Base-by-base conservation (phyloP, 2,329 filamentous ascomycete species). In the Didymosphaeria variabile region DNA sequence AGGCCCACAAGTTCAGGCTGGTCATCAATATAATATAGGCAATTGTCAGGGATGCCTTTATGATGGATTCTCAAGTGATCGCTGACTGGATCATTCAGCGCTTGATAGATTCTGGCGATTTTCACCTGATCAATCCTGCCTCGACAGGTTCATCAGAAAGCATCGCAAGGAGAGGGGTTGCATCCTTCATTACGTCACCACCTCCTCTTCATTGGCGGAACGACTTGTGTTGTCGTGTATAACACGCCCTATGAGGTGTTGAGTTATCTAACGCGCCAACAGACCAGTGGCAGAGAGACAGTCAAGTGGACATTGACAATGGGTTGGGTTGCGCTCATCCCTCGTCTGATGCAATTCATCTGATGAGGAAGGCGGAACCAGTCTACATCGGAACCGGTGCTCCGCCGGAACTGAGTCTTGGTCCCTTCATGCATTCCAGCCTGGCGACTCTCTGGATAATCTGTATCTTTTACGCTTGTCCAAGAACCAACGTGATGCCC, bases 181-280 rank as follows among this genome's bases (percentile, higher is more conserved):
- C n/a, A 19, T 6, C 31, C 21, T 17, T 17, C n/a, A 9, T 46
- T 55, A 55, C 52, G 52, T 55, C 52, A 46, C 32, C 26, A 15
- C 52, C 12, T 6, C 26, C 12, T 9, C 46, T 23, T n/a, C 15
- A 47, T 47, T 47, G 45, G 45, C 45, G 45, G 45, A 47, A 31
- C 6, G 21, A 5, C 1, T 19, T 45, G 23, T 2, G 12, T 23
- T 44, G 1, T 21, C 10, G 8, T 8, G 17, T n/a, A 5, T 31
- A 17, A 17, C 23, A 31, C 23, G 45, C 45, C 45, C 45, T 47
- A 29, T 10, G 19, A 47, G 13, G 12, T 15, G 13, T 31, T 9
- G 12, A 15, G 7, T 6, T 7, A 3, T 17, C 19, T 19, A 12
- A 44, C 21, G n/a, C 10, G 15, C 40, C 15, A 15, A 36, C 15